Base-by-base conservation (phyloP, 2,329 filamentous ascomycete genomes). In the Incumbomyces lentus region DNA sequence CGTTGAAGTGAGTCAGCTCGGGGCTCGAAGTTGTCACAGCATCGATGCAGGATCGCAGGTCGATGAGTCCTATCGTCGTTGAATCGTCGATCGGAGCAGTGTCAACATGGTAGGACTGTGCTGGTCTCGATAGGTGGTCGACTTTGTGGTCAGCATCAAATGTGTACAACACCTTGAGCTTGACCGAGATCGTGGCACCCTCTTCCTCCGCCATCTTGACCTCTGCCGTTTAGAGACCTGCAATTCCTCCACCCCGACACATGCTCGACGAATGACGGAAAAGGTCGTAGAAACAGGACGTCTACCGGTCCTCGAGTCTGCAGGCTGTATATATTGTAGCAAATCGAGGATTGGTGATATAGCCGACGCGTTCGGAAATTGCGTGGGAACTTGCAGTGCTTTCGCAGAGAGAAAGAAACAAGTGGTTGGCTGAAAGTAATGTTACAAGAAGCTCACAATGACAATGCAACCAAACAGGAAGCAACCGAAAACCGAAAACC, bases 141-240 rank as follows among this genome's bases (percentile, higher is more conserved):
- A 87, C 82, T 66, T 88, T 88, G 68, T 80, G 83, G 55, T 90
- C 82, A 61, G 82, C 81, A 64, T 96, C 89, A 68, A 96, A 95
- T 29, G 88, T 95, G 68, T 96, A 98, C 51, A 94, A 81, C 41
- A 96, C 84, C 74, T 96, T 96, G 66, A 96, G 73, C 67, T 79
- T 79, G 79, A 86, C 83, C 35, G 72, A 69, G 59, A 75, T 78
- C 62, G 76, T 62, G 60, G 78, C 74, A n/a, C 26, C 29, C 14
- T 40, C 44, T 34, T 40, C 44, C 26, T 46, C 44, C 26, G 37
- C 29, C 42, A 45, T 45, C 13, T 30, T 45, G 5, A 29, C 33
- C 22, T 33, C 18, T 31, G 40, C 29, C 26, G 19, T 31, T 13
- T 12, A 33, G 14, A 32, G 32, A 31, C 40, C 16, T 18, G 40